Conservation (phyloP, 805 yeast species). For the Ogataea paradorogensis region DNA sequence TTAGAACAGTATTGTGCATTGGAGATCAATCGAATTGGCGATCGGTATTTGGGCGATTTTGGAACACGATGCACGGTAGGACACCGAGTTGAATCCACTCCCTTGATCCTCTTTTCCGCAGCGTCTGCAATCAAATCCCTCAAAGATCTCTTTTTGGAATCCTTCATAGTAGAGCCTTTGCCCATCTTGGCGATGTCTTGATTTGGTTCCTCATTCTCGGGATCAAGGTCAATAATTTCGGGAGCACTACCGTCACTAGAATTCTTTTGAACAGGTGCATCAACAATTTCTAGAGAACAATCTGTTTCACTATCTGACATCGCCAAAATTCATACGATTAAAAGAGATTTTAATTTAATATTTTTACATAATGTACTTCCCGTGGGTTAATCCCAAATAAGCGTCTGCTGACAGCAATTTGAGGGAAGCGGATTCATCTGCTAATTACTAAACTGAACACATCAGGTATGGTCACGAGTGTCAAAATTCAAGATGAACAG, state of each 20-base stretch:
- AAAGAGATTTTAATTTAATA: too few species aligned
- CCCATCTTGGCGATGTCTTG: too few species aligned
- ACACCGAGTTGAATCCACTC: not conserved
- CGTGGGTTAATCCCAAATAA: too few species aligned
- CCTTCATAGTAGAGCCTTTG: not conserved
- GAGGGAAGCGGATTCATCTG: too few species aligned
- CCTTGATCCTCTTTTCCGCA: slow-evolving; percentile 21
- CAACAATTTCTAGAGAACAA: slow-evolving; percentile 9
- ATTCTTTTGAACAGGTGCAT: not conserved
- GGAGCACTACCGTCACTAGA: not conserved
- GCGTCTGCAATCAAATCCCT: slow-evolving; percentile 25
- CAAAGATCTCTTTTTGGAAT: slow-evolving; percentile 4
- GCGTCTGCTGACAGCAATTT: too few species aligned
- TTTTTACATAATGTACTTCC: too few species aligned
- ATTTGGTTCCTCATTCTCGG: slow-evolving; percentile 7
- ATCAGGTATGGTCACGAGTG: too few species aligned
- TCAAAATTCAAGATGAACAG: too few species aligned
- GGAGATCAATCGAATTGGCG: slow-evolving; percentile 28
- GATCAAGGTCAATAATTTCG: slow-evolving; percentile 13
- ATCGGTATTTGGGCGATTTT: slow-evolving; percentile 7
- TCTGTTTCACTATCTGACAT: slow-evolving; percentile 13
- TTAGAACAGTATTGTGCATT: slow-evolving; percentile 23
- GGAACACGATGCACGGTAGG: not conserved
- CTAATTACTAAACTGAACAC: too few species aligned
- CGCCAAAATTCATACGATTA: not conserved